Evolutionary conservation across 1,139 yeast genomes (phyloP).

Genomic region (Candida tunisiensis): DNA sequence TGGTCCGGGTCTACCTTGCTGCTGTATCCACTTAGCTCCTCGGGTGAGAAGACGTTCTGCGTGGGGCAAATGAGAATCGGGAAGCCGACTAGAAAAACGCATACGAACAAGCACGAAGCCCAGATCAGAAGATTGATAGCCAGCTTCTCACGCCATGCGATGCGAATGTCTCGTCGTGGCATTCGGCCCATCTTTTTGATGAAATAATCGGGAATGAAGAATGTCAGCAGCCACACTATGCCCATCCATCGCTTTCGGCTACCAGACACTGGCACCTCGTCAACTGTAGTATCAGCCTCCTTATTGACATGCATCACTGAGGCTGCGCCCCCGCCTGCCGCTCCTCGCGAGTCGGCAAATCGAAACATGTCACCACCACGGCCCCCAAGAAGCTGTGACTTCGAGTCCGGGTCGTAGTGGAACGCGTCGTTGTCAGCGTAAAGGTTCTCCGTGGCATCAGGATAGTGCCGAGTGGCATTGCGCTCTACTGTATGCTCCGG

Average conservation of each 20-base stretch:
- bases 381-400: slow-evolving; percentile 17
- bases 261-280: slow-evolving; percentile 11
- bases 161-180: slow-evolving; percentile 20
- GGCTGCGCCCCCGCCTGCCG: slow-evolving; percentile 3
- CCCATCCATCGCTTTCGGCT: slow-evolving; percentile 20
- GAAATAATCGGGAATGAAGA: slow-evolving; percentile 23
- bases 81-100: slow-evolving; percentile 22
- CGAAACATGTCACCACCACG: slow-evolving; percentile 24
- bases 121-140: slow-evolving; percentile 26
- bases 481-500: slow-evolving; percentile 19
- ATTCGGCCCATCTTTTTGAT: slow-evolving; percentile 16
- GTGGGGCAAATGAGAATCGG: slow-evolving; percentile 24
- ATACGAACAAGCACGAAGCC: slow-evolving; percentile 19
- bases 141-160: slow-evolving; percentile 26
- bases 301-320: slow-evolving; percentile 17
- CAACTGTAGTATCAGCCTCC: slow-evolving; percentile 16
- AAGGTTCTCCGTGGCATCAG: slow-evolving; percentile 9
- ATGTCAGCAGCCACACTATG: slow-evolving; percentile 21
- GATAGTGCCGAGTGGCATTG: slow-evolving; percentile 10
- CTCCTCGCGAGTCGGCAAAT: slow-evolving; percentile 10
- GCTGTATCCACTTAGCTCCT: slow-evolving; percentile 18
- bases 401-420: slow-evolving; percentile 18
- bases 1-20: slow-evolving; percentile 15
- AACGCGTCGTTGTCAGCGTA: slow-evolving; percentile 15
- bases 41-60: slow-evolving; percentile 19